Evolutionary conservation across 164 flowering plant species (phyloP), one percentile per base, ranked within the genome.

Genomic region (Chimonanthus salicifolius): DNA sequence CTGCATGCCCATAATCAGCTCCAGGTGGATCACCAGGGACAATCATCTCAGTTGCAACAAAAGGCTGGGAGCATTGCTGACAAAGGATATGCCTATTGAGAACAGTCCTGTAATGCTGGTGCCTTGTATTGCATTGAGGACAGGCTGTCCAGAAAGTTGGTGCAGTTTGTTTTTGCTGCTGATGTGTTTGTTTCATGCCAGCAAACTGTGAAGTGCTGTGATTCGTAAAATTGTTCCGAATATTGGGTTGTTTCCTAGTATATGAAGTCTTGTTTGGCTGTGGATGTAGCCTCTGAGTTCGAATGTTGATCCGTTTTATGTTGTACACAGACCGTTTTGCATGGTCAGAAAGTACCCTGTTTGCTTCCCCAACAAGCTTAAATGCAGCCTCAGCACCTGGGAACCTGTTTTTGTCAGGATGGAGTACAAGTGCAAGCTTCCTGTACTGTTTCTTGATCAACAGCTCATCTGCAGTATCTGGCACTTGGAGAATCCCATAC

Each of bases 301-400:
- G 58, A 50, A 50, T 50, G 58, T 8, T 50, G 13, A 11, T 50
- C 49, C 78, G 78, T 73, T 79, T 91, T 75, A 78, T 77, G 78
- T 94, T 92, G 82, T 78, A 84, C 6, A 69, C 3, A 45, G 73
- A 48, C 63, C 94, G 82, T 75, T 84, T 86, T 11, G 70, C 77
- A 4, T 64, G 68, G 69, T 94, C 94, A 49, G 82, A 69, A 72
- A 94, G 90, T 21, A 86, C 77, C 73, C 86, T 83, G 11, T 87
- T 84, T 7, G 99, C 99, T 78, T 92, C 95, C 45, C 89, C 88
- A 73, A 94, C 85, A 73, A 94, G 71, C 83, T 89, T 87, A 73
- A 94, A 94, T 21, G 97, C 99, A 74, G 89, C 88, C 78, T 88
- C 90, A 10, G 99, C 99, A 66, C 99, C 97, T 16, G 87, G 48